These are phyloP conservation scores for Dipodascus albidus DNA, from an alignment of 805 yeast genomes.

Conservation along the genomic window DNA sequence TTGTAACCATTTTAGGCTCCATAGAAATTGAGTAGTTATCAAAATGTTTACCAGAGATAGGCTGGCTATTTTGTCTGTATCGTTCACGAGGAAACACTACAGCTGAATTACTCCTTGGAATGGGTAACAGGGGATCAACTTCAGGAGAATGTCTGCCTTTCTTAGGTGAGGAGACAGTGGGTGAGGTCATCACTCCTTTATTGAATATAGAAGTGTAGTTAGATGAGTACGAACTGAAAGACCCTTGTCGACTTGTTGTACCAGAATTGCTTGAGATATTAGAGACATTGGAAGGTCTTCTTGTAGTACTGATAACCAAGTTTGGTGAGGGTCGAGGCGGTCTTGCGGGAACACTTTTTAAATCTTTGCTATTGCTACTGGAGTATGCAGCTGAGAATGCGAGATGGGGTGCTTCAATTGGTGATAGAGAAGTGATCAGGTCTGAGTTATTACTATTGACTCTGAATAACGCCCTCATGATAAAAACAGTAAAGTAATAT, in stretches of 20 bases:
- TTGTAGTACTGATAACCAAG: neutral
- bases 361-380: neutral
- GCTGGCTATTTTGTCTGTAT: neutral
- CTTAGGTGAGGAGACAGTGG: neutral
- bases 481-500: neutral
- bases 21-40: neutral
- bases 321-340: neutral
- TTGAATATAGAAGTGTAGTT: neutral
- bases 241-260: neutral
- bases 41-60: neutral
- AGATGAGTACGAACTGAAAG: neutral
- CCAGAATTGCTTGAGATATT: neutral
- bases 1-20: neutral
- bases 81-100: neutral
- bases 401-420: neutral
- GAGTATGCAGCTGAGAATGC: neutral
- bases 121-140: neutral
- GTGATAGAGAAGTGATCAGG: neutral
- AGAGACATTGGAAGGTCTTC: neutral
- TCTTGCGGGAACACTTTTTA: neutral
- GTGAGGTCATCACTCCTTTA: neutral
- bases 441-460: constrained; percentile 1
- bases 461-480: neutral
- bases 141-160: neutral
- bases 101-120: neutral